These are phyloP conservation scores for Gynandropsis gynandra DNA, from an alignment of 345 rosid species.

Conservation along the genomic window DNA sequence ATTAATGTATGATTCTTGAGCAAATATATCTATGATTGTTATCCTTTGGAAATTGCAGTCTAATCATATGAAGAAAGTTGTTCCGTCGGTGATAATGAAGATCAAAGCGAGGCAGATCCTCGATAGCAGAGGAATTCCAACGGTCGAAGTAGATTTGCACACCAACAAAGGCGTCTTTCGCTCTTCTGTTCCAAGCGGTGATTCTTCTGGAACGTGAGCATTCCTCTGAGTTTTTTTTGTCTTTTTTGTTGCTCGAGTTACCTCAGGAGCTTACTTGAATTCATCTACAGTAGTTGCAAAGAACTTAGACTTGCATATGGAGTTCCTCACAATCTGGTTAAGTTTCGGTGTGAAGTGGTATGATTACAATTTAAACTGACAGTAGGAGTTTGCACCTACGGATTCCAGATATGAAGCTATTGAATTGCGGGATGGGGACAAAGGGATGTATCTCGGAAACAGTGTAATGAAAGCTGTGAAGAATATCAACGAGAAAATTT, in stretches of 20 bases:
- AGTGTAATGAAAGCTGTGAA: slow-evolving; percentile 85
- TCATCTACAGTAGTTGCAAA: too few species aligned
- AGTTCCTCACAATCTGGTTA: too few species aligned
- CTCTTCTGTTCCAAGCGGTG: slow-evolving; percentile 78
- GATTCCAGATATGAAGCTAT: slow-evolving; percentile 76
- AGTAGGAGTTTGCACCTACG: slow-evolving; percentile 7
- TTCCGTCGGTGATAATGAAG: too few species aligned
- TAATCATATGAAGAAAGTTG: too few species aligned
- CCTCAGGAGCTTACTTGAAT: slow-evolving; percentile 4
- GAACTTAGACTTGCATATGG: too few species aligned
- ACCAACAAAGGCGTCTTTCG: slow-evolving; percentile 89
- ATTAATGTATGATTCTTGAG: too few species aligned
- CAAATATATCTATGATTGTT: too few species aligned
- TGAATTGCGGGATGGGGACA: slow-evolving; percentile 92
- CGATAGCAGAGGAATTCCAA: slow-evolving; percentile 93
- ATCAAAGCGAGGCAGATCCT: too few species aligned
- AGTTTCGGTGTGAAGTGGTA: too few species aligned
- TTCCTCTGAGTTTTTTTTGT: not conserved
- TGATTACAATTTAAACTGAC: too few species aligned
- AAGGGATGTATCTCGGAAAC: slow-evolving; percentile 82
- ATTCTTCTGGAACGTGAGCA: slow-evolving; percentile 73
- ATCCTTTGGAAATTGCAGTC: too few species aligned
- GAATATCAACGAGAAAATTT: slow-evolving; percentile 78
- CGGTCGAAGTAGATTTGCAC: slow-evolving; percentile 83
- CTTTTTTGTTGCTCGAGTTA: not conserved